Evolutionary conservation across 2,329 filamentous ascomycete species (phyloP), one percentile per base, ranked within the genome.

Genomic region (Pseudogymnoascus pannorum): DNA sequence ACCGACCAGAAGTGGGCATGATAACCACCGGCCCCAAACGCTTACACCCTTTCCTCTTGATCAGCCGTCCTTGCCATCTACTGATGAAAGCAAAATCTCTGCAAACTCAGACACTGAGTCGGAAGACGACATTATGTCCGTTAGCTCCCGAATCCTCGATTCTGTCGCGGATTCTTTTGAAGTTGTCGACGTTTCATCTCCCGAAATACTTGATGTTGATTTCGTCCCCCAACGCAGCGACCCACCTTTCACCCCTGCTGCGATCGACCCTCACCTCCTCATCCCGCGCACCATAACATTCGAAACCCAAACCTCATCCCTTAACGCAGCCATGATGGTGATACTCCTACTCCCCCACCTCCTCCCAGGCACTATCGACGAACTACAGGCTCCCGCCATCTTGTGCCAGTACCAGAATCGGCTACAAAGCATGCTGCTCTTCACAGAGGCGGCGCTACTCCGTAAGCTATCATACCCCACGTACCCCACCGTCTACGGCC

Each of bases 281-380:
- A 72, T 87, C 6, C 73, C 76, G 11, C 78, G 81, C 4, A 79
- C 82, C 0, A 74, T 87, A 1, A 74, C 77, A 4, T 86, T 84
- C 61, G 84, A 87, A 67, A 76, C 77, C 5, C 77, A 76, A 54
- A 79, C 78, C 1, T 85, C 82, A 0, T 78, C 82, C 1, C 74
- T 87, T 22, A 82, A 84, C 64, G 83, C 84, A 0, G 80, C 84
- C 0, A 81, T 82, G 26, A 86, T 87, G 66, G 71, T 87, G 4
- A 77, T 87, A 2, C 76, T 87, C 0, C 75, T 87, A 0, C 78
- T 78, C 38, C 83, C 84, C 0, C 76, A 87, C 0, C 74, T 87
- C 0, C 81, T 83, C 0, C 74, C 78, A 0, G 74, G 75, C 7
- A 74, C 84, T 16, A 81, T 87, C 35, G 82, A 86, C 66, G 67